phyloP scores from a whole-genome alignment of 495 filamentous ascomycete species.

The Neurospora sp. region DNA sequence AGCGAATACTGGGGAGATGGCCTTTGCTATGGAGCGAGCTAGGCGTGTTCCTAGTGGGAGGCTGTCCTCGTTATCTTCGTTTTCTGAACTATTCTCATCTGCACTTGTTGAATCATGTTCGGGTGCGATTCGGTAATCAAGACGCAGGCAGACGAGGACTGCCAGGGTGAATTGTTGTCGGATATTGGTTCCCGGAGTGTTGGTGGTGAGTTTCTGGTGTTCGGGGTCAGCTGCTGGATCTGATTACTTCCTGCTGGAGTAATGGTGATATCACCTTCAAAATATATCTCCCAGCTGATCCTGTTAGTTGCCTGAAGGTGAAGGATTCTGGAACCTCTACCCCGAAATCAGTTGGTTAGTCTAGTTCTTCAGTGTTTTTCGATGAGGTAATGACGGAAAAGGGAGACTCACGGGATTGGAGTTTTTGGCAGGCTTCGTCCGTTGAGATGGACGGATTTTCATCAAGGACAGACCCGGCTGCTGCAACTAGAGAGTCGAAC shows the following conservation, averaged over 20 bases:
- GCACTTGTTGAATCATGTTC: neutral
- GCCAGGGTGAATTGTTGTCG: constrained; percentile 2
- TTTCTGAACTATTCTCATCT: neutral
- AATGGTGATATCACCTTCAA: neutral
- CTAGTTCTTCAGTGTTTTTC: neutral
- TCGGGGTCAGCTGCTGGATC: neutral
- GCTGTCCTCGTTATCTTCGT: neutral
- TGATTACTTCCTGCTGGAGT: neutral
- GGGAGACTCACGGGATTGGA: neutral
- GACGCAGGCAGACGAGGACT: constrained; percentile 5
- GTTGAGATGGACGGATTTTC: neutral
- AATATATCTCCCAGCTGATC: neutral
- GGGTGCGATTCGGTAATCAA: neutral
- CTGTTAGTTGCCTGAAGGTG: constrained; percentile 1
- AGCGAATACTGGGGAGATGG: constrained; percentile 6
- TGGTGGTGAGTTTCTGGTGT: neutral
- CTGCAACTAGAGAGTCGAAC: constrained; percentile 4
- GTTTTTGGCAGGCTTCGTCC: neutral
- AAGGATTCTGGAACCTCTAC: constrained; percentile 7
- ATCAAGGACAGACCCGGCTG: neutral
- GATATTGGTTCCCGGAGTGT: neutral
- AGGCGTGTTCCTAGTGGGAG: neutral
- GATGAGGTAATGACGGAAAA: neutral
- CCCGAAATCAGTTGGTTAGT: neutral
- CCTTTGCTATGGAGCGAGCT: neutral